A percentile compares a stretch with the other conserved stretches of the same genome.
These are phyloP conservation scores for Solanum ahanhuiri DNA, from an alignment of 257 asterid genomes.

Conservation along the genomic window DNA sequence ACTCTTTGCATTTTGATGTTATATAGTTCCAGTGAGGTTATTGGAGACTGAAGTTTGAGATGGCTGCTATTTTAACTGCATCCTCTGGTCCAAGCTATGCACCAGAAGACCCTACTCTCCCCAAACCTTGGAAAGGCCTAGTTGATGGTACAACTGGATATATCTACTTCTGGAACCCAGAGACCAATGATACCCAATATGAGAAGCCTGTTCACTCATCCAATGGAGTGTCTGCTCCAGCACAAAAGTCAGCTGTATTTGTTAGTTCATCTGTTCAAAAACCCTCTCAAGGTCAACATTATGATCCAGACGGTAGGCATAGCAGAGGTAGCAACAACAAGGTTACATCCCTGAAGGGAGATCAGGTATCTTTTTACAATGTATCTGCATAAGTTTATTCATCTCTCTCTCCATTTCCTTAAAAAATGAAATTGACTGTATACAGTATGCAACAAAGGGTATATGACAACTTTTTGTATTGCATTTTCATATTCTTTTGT, in stretches of 20 bases:
- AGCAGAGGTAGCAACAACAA: conserved; percentile 29
- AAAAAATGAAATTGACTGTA: neutral
- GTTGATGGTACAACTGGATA: conserved; percentile 84
- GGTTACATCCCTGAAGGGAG: conserved; percentile 28
- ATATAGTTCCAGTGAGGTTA: neutral
- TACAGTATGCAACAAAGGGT: neutral
- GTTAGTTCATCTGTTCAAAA: conserved; percentile 56
- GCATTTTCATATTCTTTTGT: neutral
- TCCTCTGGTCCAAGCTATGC: conserved; percentile 60
- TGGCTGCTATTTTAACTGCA: conserved; percentile 57
- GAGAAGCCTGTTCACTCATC: conserved; percentile 59
- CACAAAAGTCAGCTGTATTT: conserved; percentile 22
- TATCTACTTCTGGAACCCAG: conserved; percentile 95
- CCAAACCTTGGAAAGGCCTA: conserved; percentile 92
- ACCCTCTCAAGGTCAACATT: conserved; percentile 32
- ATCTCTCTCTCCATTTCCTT: neutral
- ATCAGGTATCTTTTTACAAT: conserved; percentile 26
- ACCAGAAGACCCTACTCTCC: conserved; percentile 93
- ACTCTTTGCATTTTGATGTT: neutral
- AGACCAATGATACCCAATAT: conserved; percentile 83
- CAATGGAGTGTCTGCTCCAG: conserved; percentile 24
- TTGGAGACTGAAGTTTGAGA: conserved; percentile 15
- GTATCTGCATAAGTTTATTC: neutral
- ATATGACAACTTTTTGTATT: neutral
- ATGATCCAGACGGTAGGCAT: conserved; percentile 32